Percentiles rank a stretch among this genome's conserved stretches.
Evolutionary conservation across 345 rosid genomes (phyloP).

Genomic region (Fremontodendron californicum): DNA sequence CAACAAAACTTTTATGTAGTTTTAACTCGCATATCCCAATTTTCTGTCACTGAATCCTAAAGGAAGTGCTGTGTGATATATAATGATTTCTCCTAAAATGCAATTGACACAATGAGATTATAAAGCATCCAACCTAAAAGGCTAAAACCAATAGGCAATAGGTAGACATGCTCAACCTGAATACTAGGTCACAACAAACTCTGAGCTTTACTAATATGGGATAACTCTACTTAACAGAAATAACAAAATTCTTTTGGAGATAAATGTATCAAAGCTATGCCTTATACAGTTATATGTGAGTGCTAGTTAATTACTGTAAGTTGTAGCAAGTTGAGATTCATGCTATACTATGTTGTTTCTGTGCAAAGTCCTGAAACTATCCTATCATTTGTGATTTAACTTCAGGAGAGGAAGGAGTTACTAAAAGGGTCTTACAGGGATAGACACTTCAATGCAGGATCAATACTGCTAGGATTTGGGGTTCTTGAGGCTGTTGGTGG

Average conservation of each 20-base stretch:
- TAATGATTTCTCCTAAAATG: background rate
- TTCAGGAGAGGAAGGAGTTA: conserved; percentile 69
- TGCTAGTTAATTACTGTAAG: background rate
- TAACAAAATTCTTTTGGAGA: background rate
- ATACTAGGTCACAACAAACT: background rate
- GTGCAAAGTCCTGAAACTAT: background rate
- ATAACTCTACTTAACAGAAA: background rate
- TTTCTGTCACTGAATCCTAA: background rate
- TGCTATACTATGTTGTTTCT: background rate
- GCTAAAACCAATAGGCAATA: background rate
- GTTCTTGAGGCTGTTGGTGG: conserved; percentile 74
- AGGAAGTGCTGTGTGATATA: background rate
- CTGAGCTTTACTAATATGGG: background rate
- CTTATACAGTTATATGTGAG: background rate
- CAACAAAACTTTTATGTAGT: background rate
- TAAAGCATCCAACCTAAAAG: background rate
- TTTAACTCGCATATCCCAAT: background rate
- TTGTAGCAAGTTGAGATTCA: background rate
- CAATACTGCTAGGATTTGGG: conserved; percentile 78
- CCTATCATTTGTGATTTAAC: background rate
- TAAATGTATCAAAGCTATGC: background rate
- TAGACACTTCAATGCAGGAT: conserved; percentile 79
- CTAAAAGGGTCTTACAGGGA: conserved; percentile 67
- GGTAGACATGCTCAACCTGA: background rate
- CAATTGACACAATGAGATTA: background rate